phyloP scores from a whole-genome alignment of 2,329 filamentous ascomycete genomes.

The Waltergamsia citrina region DNA sequence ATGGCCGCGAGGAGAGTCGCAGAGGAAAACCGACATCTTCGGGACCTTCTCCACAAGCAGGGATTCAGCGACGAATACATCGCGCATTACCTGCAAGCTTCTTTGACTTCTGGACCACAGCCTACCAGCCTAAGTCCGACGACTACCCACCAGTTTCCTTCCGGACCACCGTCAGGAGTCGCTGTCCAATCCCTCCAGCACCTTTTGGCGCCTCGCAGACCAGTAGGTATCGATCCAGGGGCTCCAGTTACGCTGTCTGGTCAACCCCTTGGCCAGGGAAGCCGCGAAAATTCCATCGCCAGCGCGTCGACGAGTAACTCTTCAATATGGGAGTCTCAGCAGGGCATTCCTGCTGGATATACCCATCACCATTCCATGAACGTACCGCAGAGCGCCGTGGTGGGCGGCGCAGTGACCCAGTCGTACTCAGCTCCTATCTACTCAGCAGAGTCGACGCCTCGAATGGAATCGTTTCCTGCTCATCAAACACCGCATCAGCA shows the following conservation, averaged over 20 bases:
- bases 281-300: conserved; percentile 20
- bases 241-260: conserved; percentile 16
- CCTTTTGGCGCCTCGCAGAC: conserved; percentile 24
- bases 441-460: conserved; percentile 1
- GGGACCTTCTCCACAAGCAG: conserved; percentile 45
- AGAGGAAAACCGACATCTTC: conserved; percentile 59
- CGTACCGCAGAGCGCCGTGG: conserved; percentile 9
- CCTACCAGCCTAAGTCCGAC: background rate
- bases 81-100: conserved; percentile 24
- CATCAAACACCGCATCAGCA: background rate
- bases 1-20: conserved; percentile 57
- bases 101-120: background rate
- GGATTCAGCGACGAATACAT: conserved; percentile 50
- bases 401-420: conserved; percentile 3
- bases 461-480: conserved; percentile 7
- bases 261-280: too few relatives aligned
- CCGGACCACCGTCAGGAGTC: too few relatives aligned
- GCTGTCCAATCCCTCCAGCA: conserved; percentile 24
- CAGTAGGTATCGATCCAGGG: conserved; percentile 15
- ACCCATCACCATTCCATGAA: conserved; percentile 15
- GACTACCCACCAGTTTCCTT: background rate
- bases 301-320: conserved; percentile 21
- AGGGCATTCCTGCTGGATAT: conserved; percentile 14
- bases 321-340: conserved; percentile 21
- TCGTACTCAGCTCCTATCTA: conserved; percentile 6